Base-by-base conservation (phyloP, 2,329 filamentous ascomycete species). In the Bipolaris bicolor region DNA sequence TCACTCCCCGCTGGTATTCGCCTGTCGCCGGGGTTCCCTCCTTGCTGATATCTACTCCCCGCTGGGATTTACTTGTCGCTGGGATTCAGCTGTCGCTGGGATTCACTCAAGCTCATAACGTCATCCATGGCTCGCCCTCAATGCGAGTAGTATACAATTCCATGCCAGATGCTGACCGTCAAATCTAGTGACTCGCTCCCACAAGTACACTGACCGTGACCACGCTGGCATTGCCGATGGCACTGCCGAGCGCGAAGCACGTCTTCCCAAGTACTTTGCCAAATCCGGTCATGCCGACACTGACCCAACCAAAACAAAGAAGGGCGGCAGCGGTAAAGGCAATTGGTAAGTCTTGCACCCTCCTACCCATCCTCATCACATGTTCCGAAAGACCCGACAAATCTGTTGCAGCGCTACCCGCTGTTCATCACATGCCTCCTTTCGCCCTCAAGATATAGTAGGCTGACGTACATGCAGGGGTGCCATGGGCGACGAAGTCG, bases 261-360 rank as follows among this genome's bases (percentile, higher is more conserved):
- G 89, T 70, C 81, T 96, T 26, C 94, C 95, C 73, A 91, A 92
- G 74, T 98, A 90, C 86, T 98, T 98, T 77, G 92, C 87, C 78
- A 97, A 97, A 82, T 81, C 86, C 59, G 94, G 94, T 66, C 89
- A 90, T 74, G 82, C 87, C 70, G 92, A 92, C 73, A 83, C 84
- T 67, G 91, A 96, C 74, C 94, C 95, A 60, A 92, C 91, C 79
- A 95, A 96, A 84, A 89, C 90, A 75, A 99, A 99, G 88, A 99
- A 99, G 83, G 91, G 96, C 73, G 94, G 94, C 63, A 90, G 86
- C 67, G 94, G 94, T 67, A 93, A 91, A 79, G 92, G 90, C 75
- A 97, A 97, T 79, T 99, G 94, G 94, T 97, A 86, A 78, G 89
- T 52, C 39, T 44, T 13, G 29, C 49, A 33, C 16, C 16, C 15